Evolutionary conservation across 805 yeast genomes (phyloP), one percentile per base, ranked within the genome.

Genomic region (Candida orba): DNA sequence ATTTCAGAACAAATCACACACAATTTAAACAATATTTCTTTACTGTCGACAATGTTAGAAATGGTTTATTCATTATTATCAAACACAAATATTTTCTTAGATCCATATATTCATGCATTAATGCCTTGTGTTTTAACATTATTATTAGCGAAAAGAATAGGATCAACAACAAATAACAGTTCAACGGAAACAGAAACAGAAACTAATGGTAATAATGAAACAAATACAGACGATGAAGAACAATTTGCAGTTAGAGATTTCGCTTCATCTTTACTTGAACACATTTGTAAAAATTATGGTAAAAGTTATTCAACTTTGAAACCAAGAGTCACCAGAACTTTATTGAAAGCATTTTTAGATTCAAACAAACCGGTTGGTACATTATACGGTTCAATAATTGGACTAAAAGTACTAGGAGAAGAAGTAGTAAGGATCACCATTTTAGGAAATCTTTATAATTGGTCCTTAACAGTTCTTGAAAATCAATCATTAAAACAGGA

Each of bases 71-170:
- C 98, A 0, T 70, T 93, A 27, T 71, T 89, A 40, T 79, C 83
- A 36, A 93, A 93, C 64, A 79, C 79, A 43, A 81, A 95, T 18
- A 79, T 93, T 34, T 91, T 89, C 55, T 72, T 91, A 47, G 97
- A 91, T 52, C 99, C 98, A 10, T 91, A 91, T 58, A 88, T 93
- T 37, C 99, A 95, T 66, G 91, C 96, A 1, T 68, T 93, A 53
- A 88, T 93, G 86, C 99, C 99, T n/a, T 87, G 96, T 48, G 82
- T 93, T 30, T 71, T 93, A 52, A 93, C 99, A 0, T 71, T 91
- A 18, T 72, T 93, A 36, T 72, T 93, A 40, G 97, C 98, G 2
- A 89, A 89, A 57, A 78, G 86, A 48, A 75, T 91, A n/a, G 97
- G 97, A 4, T 31, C 36, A 8, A 23, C 69, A 65, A 51, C 70